Conservation (phyloP, 176 grass and related monocot species). For the Triticum turgidum region DNA sequence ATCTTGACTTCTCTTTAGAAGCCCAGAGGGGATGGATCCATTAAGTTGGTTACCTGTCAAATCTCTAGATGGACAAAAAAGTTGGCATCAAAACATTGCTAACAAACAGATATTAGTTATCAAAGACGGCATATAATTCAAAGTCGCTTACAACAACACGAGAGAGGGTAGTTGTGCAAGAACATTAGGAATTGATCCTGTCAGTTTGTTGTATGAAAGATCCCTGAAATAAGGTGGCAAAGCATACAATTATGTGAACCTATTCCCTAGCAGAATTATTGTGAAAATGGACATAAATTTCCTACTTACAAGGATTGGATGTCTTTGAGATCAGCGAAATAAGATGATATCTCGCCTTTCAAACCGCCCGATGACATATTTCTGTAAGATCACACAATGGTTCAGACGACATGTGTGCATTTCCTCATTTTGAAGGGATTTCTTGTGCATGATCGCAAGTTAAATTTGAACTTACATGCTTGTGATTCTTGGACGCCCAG, state of each 20-base stretch:
- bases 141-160: conserved; percentile 43
- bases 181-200: conserved; percentile 48
- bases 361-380: conserved; percentile 45
- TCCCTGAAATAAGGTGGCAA: conserved; percentile 38
- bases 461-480: conserved; percentile 43
- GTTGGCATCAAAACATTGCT: background rate
- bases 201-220: conserved; percentile 69
- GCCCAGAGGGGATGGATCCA: conserved; percentile 44
- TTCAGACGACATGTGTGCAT: background rate
- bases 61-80: conserved; percentile 33
- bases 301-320: conserved; percentile 46
- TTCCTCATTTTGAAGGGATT: too few species aligned
- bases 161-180: conserved; percentile 42
- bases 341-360: conserved; percentile 40
- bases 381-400: conserved; percentile 21
- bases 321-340: conserved; percentile 42
- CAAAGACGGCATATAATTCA: background rate
- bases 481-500: conserved; percentile 48
- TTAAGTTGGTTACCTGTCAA: conserved; percentile 49
- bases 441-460: background rate
- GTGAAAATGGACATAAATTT: background rate
- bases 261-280: background rate
- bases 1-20: conserved; percentile 43
- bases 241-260: background rate
- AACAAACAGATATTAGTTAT: background rate